These are phyloP conservation scores for Bolboschoenus planiculmis DNA, from an alignment of 176 grass and related monocot species.

Conservation along the genomic window DNA sequence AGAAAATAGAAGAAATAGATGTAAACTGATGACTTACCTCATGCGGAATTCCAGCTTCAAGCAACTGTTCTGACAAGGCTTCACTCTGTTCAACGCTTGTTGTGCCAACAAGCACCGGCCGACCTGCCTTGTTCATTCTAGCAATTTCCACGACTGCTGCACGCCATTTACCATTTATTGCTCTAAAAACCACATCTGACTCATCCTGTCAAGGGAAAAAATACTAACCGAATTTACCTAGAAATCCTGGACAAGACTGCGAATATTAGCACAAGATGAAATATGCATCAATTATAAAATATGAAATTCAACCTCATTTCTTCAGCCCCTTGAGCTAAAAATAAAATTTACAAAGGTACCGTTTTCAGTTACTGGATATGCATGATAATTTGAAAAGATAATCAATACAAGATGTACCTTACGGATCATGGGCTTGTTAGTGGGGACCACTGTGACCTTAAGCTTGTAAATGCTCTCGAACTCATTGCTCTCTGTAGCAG, in stretches of 20 bases:
- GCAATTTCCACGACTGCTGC: conserved; percentile 92
- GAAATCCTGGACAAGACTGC: not conserved
- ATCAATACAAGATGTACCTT: conserved; percentile 42
- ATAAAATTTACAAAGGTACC: not conserved
- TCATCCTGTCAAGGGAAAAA: conserved; percentile 57
- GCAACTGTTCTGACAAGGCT: conserved; percentile 66
- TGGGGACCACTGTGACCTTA: conserved; percentile 93
- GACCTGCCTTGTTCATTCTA: conserved; percentile 86
- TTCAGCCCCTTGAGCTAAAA: not conserved
- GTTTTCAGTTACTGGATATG: not conserved
- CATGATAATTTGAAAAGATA: not conserved
- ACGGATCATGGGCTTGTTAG: conserved; percentile 97
- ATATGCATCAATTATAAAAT: not conserved
- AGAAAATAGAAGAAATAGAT: not conserved
- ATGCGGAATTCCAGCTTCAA: conserved; percentile 80
- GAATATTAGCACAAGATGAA: not conserved
- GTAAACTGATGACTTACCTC: conserved; percentile 37
- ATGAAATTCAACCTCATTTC: not conserved
- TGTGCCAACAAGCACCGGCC: conserved; percentile 96
- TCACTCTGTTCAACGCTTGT: conserved; percentile 98
- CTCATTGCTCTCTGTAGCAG: conserved; percentile 77
- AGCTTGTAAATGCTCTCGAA: conserved; percentile 99
- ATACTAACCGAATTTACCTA: not conserved
- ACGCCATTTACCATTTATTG: conserved; percentile 93
- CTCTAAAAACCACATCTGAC: conserved; percentile 98